A percentile compares a stretch with the other conserved stretches of the same genome.
Conservation (phyloP, 495 filamentous ascomycete species). For the Penicillium salamii region DNA sequence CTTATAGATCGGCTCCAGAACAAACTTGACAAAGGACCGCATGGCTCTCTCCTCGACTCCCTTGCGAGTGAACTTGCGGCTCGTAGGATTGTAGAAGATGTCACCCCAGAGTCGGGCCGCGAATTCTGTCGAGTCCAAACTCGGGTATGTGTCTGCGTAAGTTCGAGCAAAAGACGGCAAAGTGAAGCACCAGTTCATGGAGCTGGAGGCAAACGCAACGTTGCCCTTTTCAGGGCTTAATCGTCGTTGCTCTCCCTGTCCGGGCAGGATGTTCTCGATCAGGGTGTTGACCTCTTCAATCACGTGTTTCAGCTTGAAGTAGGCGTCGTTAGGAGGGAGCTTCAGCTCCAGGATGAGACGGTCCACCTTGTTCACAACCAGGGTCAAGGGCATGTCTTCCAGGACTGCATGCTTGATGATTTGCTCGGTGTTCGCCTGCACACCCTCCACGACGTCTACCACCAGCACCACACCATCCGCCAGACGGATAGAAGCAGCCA, state of each 20-base stretch:
- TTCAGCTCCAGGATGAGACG: constrained; percentile 92
- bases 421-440: constrained; percentile 93
- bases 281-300: constrained; percentile 96
- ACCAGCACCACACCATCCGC: constrained; percentile 91
- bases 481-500: constrained; percentile 80
- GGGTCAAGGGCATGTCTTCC: constrained; percentile 81
- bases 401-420: constrained; percentile 94
- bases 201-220: constrained; percentile 88
- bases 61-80: constrained; percentile 87
- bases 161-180: constrained; percentile 90
- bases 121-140: constrained; percentile 77
- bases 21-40: constrained; percentile 88
- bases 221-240: constrained; percentile 96
- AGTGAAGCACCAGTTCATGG: constrained; percentile 96
- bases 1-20: constrained; percentile 97
- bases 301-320: constrained; percentile 97
- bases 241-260: constrained; percentile 73
- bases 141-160: constrained; percentile 87
- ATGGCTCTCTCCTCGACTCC: constrained; percentile 75
- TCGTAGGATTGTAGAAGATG: constrained; percentile 90
- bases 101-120: constrained; percentile 87
- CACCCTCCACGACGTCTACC: constrained; percentile 96
- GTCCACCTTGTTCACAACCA: constrained; percentile 97
- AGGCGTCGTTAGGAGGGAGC: constrained; percentile 90
- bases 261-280: constrained; percentile 84